Evolutionary conservation across 1,284 basidiomycete genomes (phyloP).

Genomic region (Erythrobasidium hasegawianum): DNA sequence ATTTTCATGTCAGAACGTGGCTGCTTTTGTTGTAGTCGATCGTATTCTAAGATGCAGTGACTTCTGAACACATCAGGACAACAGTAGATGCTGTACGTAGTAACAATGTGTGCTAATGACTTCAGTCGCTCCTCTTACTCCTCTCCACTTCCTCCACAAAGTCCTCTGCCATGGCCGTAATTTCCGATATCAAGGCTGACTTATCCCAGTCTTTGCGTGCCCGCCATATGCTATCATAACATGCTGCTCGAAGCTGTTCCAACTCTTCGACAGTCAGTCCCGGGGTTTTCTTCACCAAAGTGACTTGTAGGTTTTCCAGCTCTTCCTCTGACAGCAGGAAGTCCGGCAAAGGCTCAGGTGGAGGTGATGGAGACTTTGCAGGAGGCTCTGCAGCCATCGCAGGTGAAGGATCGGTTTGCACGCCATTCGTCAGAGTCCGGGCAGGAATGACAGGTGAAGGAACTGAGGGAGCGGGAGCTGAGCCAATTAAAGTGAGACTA

Average conservation of each 20-base stretch:
- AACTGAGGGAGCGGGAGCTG: too few species aligned
- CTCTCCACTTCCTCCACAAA: slow-evolving; percentile 41
- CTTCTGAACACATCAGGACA: too few species aligned
- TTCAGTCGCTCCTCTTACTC: too few species aligned
- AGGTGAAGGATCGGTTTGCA: background rate
- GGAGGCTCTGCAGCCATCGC: background rate
- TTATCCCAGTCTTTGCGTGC: slow-evolving; percentile 79
- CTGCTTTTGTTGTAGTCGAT: too few species aligned
- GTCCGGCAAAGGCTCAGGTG: slow-evolving; percentile 46
- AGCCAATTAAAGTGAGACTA: too few species aligned
- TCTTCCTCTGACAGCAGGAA: slow-evolving; percentile 59
- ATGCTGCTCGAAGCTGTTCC: slow-evolving; percentile 83
- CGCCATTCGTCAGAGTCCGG: too few species aligned
- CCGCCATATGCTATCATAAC: slow-evolving; percentile 74
- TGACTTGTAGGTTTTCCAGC: slow-evolving; percentile 54
- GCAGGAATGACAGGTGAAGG: too few species aligned
- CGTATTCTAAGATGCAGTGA: too few species aligned
- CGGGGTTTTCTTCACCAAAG: slow-evolving; percentile 58
- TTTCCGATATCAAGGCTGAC: slow-evolving; percentile 53
- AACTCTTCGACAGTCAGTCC: slow-evolving; percentile 77
- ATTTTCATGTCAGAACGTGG: too few species aligned
- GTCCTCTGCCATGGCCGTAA: slow-evolving; percentile 37
- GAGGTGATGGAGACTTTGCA: slow-evolving; percentile 19
- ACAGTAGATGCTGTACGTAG: too few species aligned
- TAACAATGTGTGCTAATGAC: too few species aligned